Base-by-base conservation (phyloP, 192 early-diverging fungal genomes). In the Mortierella claussenii region DNA sequence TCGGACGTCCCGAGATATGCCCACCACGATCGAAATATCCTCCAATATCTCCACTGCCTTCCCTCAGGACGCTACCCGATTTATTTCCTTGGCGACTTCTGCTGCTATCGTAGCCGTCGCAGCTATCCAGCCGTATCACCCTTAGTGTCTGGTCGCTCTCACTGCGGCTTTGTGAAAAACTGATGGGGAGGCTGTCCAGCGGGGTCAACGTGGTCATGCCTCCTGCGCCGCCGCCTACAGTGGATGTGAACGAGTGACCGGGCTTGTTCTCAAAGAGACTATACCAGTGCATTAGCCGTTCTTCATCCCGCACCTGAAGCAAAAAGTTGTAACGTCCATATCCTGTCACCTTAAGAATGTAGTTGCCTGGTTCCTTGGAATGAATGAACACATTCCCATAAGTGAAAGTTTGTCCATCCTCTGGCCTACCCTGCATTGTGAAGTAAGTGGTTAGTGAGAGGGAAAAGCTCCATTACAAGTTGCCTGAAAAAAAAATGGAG, bases 281-380 rank as follows among this genome's bases (percentile, higher is more conserved):
- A 45, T 32, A 67, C 73, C 65, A 76, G 18, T 76, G 52, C 36
- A 67, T 2, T 17, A 76, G 36, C 0, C 65, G 63, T 20, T 76
- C 65, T n/a, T 76, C 73, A 26, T 76, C 63, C 3, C 52, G 30
- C 0, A 76, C 65, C 28, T 76, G 73, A 0, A 76, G 18, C 51
- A 67, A 18, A 32, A 76, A 62, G 28, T 66, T 52, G 20, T 28
- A 55, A 27, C 64, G 51, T 4, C 73, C 51, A 11, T 46, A 24
- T 20, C 65, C 64, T 18, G 42, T 61, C 1, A 67, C 46, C 2
- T 26, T 48, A 3, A 76, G 53, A 27, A 67, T 57, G 40, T 67
- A 76, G 2, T 31, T 45, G 3, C 47, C 54, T 17, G 51, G 52
- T 23, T 76, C 51, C 0, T 51, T 58, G 2, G 63, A 56, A 13